Conservation (phyloP, 768 basidiomycete genomes). For the Russula brevipes region DNA sequence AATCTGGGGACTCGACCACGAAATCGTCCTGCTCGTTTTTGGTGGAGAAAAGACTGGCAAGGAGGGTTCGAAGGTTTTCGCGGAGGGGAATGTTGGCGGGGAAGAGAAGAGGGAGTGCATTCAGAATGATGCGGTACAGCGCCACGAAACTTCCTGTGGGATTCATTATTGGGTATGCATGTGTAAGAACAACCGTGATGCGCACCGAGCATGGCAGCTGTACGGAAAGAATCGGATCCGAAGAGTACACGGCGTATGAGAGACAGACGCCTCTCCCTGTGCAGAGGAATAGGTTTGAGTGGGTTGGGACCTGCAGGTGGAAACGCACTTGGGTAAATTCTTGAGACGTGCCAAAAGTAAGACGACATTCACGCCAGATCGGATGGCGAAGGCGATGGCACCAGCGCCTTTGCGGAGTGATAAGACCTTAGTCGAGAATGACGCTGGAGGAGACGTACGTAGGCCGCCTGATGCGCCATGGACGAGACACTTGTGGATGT, state of each 20-base stretch:
- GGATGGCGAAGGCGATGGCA: constrained; percentile 70
- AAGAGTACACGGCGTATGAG: constrained; percentile 79
- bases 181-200: constrained; percentile 11
- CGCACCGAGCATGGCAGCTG: constrained; percentile 82
- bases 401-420: constrained; percentile 59
- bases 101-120: constrained; percentile 67
- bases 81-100: constrained; percentile 33
- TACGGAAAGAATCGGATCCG: constrained; percentile 75
- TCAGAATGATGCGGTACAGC: constrained; percentile 75
- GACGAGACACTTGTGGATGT: constrained; percentile 57
- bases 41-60: constrained; percentile 31
- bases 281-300: not conserved
- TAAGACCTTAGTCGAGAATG: not conserved
- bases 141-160: constrained; percentile 65
- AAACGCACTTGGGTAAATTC: constrained; percentile 55
- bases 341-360: constrained; percentile 71
- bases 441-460: constrained; percentile 43
- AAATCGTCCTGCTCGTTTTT: not conserved
- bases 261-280: constrained; percentile 57
- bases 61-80: constrained; percentile 24
- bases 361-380: constrained; percentile 79
- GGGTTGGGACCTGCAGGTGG: not conserved
- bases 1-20: constrained; percentile 26
- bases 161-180: not conserved
- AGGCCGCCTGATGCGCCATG: constrained; percentile 69